A percentile compares a stretch with the other conserved stretches of the same genome.
phyloP scores from a whole-genome alignment of 305 asterid genomes.

The Solanum hybrid region DNA sequence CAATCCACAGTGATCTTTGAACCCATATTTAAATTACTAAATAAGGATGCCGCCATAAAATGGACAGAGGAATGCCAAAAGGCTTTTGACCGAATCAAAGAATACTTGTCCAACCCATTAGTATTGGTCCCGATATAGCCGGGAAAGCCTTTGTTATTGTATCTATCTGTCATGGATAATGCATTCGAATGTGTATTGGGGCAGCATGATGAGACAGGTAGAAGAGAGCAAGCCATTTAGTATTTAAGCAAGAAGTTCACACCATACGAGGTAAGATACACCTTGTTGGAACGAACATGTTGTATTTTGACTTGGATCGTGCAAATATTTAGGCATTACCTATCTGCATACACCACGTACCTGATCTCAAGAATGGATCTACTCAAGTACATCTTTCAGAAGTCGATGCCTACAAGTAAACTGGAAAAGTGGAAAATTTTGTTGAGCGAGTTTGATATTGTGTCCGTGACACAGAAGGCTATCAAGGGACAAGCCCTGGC shows the following conservation, averaged over 20 bases:
- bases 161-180: neutral
- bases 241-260: neutral
- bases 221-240: neutral
- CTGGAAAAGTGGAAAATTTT: too few species aligned
- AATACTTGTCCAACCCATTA: neutral
- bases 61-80: neutral
- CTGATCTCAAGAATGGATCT: too few species aligned
- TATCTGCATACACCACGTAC: too few species aligned
- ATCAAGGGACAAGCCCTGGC: too few species aligned
- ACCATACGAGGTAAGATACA: neutral
- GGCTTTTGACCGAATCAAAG: neutral
- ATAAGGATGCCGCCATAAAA: neutral
- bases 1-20: neutral
- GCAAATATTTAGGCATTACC: neutral
- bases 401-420: too few species aligned
- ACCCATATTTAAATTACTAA: neutral
- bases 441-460: too few species aligned
- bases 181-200: neutral
- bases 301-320: neutral
- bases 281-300: neutral
- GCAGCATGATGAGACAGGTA: neutral
- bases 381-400: too few species aligned
- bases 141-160: neutral
- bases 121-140: neutral
- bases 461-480: too few species aligned